Conservation (phyloP, 78 protist genomes). For the Isochrysis galbana region DNA sequence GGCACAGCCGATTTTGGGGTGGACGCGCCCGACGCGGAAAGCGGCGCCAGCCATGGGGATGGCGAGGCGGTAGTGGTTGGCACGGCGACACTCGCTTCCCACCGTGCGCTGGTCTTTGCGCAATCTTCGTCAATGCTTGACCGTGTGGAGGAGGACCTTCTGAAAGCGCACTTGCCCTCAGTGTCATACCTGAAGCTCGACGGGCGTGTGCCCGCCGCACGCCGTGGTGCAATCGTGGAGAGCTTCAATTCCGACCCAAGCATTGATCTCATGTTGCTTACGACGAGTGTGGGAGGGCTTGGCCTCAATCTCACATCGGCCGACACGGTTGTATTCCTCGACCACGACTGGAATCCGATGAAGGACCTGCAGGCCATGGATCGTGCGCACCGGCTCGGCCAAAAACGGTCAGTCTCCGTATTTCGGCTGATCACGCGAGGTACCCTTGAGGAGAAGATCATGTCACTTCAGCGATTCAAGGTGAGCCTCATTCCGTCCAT, state of each 20-base stretch:
- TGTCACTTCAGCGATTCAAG: constrained; percentile 88
- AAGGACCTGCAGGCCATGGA: constrained; percentile 82
- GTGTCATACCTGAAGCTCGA: constrained; percentile 86
- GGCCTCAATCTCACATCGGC: constrained; percentile 94
- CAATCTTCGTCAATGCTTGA: constrained; percentile 84
- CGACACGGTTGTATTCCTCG: constrained; percentile 95
- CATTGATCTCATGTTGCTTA: constrained; percentile 86
- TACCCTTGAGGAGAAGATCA: constrained; percentile 93
- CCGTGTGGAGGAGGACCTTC: constrained; percentile 73
- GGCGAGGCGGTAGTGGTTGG: neutral
- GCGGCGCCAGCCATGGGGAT: neutral
- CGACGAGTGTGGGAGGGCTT: constrained; percentile 96
- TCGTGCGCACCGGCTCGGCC: constrained; percentile 80
- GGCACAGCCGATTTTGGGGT: constrained; percentile 46
- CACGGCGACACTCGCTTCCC: constrained; percentile 37
- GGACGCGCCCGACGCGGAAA: neutral
- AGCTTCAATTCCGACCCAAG: constrained; percentile 88
- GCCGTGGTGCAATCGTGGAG: constrained; percentile 69
- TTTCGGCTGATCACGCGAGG: constrained; percentile 87
- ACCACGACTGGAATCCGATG: constrained; percentile 98
- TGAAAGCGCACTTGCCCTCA: constrained; percentile 70
- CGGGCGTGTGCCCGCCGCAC: constrained; percentile 50
- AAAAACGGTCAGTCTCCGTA: constrained; percentile 86
- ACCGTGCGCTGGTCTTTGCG: constrained; percentile 84
- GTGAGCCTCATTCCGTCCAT: too few relatives aligned